Conservation (phyloP, 2,329 filamentous ascomycete species). For the Stenocarpella maydis region DNA sequence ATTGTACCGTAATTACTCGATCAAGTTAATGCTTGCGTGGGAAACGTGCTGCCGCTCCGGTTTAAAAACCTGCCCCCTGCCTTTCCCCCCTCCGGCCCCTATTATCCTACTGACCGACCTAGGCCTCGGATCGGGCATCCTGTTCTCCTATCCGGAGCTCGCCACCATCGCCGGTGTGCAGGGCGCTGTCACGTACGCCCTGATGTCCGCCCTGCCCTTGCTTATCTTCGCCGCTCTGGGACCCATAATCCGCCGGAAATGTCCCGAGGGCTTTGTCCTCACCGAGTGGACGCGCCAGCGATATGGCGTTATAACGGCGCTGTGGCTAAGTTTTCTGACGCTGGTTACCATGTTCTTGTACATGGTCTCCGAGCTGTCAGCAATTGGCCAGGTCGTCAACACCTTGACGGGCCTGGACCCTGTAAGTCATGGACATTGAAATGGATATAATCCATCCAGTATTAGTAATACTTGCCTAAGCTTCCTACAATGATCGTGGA, state of each 20-base stretch:
- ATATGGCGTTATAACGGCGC: conserved; percentile 72
- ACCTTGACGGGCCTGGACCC: conserved; percentile 78
- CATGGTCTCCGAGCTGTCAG: conserved; percentile 86
- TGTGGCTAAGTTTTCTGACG: conserved; percentile 81
- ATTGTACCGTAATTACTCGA: conserved; percentile 96
- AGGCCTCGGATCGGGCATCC: conserved; percentile 85
- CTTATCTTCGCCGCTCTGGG: conserved; percentile 78
- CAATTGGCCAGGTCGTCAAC: conserved; percentile 79
- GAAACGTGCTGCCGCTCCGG: conserved; percentile 93
- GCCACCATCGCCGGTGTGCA: conserved; percentile 82
- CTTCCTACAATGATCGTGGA: conserved; percentile 81
- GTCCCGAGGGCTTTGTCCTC: conserved; percentile 83
- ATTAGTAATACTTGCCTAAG: too few species aligned
- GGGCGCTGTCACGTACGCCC: conserved; percentile 78
- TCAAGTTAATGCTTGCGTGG: conserved; percentile 99
- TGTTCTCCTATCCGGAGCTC: conserved; percentile 84
- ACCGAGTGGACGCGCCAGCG: conserved; percentile 86
- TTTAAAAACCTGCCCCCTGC: conserved; percentile 45
- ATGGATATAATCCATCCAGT: too few species aligned
- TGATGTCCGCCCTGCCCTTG: conserved; percentile 76
- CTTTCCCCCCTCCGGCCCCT: conserved; percentile 41
- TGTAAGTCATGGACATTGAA: too few species aligned
- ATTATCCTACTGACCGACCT: conserved; percentile 53
- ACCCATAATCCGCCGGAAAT: conserved; percentile 80
- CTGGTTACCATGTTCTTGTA: conserved; percentile 85